Conservation (phyloP, 345 rosid species). For the Eucalyptus coolabah region DNA sequence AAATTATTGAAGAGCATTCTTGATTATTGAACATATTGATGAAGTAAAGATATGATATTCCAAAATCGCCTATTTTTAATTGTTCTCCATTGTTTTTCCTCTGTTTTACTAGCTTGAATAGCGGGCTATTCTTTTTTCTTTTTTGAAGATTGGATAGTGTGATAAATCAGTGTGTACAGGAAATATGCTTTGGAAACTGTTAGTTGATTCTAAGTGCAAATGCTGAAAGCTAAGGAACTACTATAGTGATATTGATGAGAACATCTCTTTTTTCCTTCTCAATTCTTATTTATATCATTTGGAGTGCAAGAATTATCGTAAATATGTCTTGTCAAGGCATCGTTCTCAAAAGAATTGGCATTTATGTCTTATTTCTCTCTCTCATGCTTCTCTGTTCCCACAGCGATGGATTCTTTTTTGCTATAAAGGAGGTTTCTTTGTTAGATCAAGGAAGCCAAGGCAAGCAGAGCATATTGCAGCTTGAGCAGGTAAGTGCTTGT, state of each 20-base stretch:
- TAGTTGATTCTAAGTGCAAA: background rate
- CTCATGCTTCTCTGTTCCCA: background rate
- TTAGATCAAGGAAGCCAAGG: constrained; percentile 49
- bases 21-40: background rate
- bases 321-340: background rate
- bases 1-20: background rate
- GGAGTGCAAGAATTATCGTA: background rate
- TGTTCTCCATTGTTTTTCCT: background rate
- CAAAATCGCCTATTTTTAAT: background rate
- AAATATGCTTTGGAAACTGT: background rate
- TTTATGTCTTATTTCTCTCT: background rate
- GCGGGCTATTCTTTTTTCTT: background rate
- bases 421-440: constrained; percentile 80
- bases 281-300: background rate
- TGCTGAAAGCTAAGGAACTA: background rate
- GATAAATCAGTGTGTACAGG: background rate
- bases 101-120: background rate
- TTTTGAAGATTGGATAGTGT: background rate
- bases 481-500: constrained; percentile 43
- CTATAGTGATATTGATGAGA: background rate
- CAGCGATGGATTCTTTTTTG: constrained; percentile 82
- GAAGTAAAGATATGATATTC: background rate
- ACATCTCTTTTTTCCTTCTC: background rate
- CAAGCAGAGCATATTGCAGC: constrained; percentile 23
- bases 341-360: background rate